These are phyloP conservation scores for Saccharomyces hybrid DNA, from an alignment of 1,139 yeast species.

Conservation along the genomic window DNA sequence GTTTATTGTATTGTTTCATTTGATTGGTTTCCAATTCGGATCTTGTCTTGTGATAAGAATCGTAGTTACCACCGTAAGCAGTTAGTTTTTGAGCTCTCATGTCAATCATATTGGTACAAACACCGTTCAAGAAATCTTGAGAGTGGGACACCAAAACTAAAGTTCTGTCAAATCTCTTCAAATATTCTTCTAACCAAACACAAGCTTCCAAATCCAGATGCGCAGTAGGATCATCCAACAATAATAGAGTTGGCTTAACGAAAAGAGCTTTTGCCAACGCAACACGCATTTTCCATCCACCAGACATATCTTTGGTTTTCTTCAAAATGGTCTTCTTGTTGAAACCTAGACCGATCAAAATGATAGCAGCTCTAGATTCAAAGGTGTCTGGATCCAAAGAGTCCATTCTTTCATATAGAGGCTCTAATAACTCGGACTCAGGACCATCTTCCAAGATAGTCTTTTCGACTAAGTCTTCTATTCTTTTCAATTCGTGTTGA, in stretches of 20 bases:
- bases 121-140: slow-evolving; percentile 98
- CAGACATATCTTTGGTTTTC: slow-evolving; percentile 98
- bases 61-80: slow-evolving; percentile 97
- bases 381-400: slow-evolving; percentile 93
- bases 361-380: slow-evolving; percentile 93
- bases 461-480: slow-evolving; percentile 89
- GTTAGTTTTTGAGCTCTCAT: slow-evolving; percentile 70
- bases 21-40: slow-evolving; percentile 91
- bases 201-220: slow-evolving; percentile 99
- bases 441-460: slow-evolving; percentile 89
- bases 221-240: slow-evolving; percentile 97
- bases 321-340: slow-evolving; percentile 74
- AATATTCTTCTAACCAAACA: slow-evolving; percentile 98
- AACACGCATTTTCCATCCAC: slow-evolving; percentile 86
- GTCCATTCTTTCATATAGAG: slow-evolving; percentile 90
- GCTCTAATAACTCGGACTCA: slow-evolving; percentile 79
- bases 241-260: slow-evolving; percentile 78
- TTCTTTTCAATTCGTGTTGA: slow-evolving; percentile 79
- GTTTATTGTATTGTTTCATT: slow-evolving; percentile 94
- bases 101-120: slow-evolving; percentile 95
- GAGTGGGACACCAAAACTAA: slow-evolving; percentile 95
- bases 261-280: slow-evolving; percentile 71
- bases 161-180: slow-evolving; percentile 88
- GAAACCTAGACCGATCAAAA: slow-evolving; percentile 96
- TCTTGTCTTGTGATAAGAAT: slow-evolving; percentile 91